Conservation (phyloP, 169 alveolate species). For the Plasmodium reichenowi region DNA sequence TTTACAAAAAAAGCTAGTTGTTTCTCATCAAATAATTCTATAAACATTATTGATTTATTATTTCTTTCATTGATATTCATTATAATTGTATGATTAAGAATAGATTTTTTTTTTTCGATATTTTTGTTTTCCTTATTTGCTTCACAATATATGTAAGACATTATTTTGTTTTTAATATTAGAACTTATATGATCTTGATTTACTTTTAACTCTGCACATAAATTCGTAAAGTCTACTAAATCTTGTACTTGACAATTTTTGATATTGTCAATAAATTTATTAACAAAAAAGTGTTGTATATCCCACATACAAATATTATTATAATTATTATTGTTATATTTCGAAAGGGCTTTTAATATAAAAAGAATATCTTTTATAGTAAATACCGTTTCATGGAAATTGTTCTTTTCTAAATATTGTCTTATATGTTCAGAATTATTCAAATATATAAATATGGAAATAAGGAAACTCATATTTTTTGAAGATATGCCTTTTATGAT, state of each 20-base stretch:
- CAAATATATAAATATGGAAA: conserved; percentile 42
- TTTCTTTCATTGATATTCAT: neutral
- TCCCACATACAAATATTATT: neutral
- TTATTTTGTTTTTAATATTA: conserved; percentile 22
- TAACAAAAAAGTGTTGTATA: conserved; percentile 24
- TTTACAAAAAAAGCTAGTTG: conserved; percentile 51
- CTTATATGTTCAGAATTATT: conserved; percentile 43
- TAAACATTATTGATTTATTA: conserved; percentile 8
- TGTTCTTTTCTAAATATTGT: conserved; percentile 40
- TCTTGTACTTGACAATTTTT: conserved; percentile 25
- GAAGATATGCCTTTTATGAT: conserved; percentile 37
- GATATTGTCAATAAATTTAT: conserved; percentile 61
- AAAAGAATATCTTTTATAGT: conserved; percentile 50
- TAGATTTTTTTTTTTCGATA: neutral
- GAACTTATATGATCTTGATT: conserved; percentile 14
- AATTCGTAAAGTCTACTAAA: conserved; percentile 62
- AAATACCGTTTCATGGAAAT: conserved; percentile 32
- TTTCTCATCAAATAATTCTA: conserved; percentile 32
- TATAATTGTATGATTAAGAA: neutral
- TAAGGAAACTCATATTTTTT: conserved; percentile 59
- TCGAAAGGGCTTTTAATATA: conserved; percentile 59
- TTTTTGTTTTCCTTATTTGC: neutral
- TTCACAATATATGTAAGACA: neutral
- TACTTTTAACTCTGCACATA: conserved; percentile 70
- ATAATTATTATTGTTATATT: neutral